These are phyloP conservation scores for Penicillium glabrum DNA, from an alignment of 2,329 filamentous ascomycete species.

Conservation along the genomic window DNA sequence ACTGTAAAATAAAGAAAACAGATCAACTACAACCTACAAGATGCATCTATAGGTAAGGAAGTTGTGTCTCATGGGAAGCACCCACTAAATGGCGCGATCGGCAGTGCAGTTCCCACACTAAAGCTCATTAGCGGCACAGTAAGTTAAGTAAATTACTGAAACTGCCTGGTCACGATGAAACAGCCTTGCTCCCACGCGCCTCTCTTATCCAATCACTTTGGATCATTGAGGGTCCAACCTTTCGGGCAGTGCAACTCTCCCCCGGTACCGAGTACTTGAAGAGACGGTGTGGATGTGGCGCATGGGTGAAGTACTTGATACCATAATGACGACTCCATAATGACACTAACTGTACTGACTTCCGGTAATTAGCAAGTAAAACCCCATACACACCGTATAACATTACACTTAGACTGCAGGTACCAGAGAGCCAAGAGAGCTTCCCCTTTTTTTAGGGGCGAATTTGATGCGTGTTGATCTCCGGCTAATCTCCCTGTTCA, in stretches of 20 bases:
- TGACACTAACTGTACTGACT: neutral
- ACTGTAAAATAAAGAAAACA: no score
- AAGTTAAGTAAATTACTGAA: slow-evolving; percentile 13
- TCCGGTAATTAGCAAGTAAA: neutral
- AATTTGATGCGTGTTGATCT: slow-evolving; percentile 23
- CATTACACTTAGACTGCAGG: neutral
- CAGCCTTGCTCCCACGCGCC: slow-evolving; percentile 6
- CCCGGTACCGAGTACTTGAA: slow-evolving; percentile 4
- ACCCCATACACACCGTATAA: neutral
- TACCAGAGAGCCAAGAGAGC: neutral
- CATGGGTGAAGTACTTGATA: neutral
- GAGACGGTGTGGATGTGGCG: neutral
- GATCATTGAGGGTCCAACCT: neutral
- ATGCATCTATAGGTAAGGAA: neutral
- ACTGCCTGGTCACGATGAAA: slow-evolving; percentile 10
- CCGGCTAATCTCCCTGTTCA: slow-evolving; percentile 39
- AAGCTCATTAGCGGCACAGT: slow-evolving; percentile 10
- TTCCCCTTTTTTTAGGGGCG: slow-evolving; percentile 16
- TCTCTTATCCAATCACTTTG: slow-evolving; percentile 14
- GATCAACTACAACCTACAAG: neutral
- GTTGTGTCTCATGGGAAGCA: neutral
- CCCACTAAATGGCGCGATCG: slow-evolving; percentile 7
- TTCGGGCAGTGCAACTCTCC: slow-evolving; percentile 11
- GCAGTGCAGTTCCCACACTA: slow-evolving; percentile 9
- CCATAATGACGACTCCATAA: neutral